Conservation (phyloP, 73 alveolate species). For the Stentor coeruleus region DNA sequence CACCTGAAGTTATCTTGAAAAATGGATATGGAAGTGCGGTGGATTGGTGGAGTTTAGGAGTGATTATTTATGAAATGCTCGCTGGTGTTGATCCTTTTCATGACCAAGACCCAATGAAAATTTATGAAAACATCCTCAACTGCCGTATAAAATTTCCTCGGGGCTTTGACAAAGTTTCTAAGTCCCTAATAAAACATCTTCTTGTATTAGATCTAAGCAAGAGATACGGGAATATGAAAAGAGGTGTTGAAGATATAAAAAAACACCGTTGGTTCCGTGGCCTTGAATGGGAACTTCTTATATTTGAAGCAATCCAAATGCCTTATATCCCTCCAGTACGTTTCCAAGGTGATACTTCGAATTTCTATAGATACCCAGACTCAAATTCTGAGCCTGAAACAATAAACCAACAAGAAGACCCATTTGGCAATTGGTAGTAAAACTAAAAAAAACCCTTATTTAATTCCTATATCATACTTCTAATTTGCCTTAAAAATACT, state of each 20-base stretch:
- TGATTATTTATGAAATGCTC: slow-evolving; percentile 88
- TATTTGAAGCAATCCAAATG: slow-evolving; percentile 49
- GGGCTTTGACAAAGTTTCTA: slow-evolving; percentile 68
- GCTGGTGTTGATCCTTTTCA: slow-evolving; percentile 85
- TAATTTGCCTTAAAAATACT: too few species aligned
- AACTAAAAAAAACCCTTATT: too few species aligned
- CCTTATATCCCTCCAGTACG: slow-evolving; percentile 75
- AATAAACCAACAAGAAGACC: too few species aligned
- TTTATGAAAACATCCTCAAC: slow-evolving; percentile 80
- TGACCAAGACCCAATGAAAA: slow-evolving; percentile 95
- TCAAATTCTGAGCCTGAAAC: too few species aligned
- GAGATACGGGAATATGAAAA: slow-evolving; percentile 81
- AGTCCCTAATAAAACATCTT: slow-evolving; percentile 80
- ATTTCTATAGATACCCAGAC: slow-evolving; percentile 75
- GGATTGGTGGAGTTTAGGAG: slow-evolving; percentile 97
- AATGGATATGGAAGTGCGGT: slow-evolving; percentile 96
- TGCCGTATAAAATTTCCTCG: slow-evolving; percentile 81
- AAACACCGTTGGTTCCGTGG: slow-evolving; percentile 74
- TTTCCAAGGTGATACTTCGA: slow-evolving; percentile 66
- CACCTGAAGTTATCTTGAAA: slow-evolving; percentile 30
- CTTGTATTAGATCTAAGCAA: slow-evolving; percentile 72
- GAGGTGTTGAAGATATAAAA: slow-evolving; percentile 62
- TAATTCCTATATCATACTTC: too few species aligned
- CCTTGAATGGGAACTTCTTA: slow-evolving; percentile 69
- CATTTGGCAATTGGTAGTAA: too few species aligned